Percentiles rank a stretch among this genome's conserved stretches.
phyloP scores from a whole-genome alignment of 2,329 filamentous ascomycete genomes.

The Gaeumannomyces sp. region DNA sequence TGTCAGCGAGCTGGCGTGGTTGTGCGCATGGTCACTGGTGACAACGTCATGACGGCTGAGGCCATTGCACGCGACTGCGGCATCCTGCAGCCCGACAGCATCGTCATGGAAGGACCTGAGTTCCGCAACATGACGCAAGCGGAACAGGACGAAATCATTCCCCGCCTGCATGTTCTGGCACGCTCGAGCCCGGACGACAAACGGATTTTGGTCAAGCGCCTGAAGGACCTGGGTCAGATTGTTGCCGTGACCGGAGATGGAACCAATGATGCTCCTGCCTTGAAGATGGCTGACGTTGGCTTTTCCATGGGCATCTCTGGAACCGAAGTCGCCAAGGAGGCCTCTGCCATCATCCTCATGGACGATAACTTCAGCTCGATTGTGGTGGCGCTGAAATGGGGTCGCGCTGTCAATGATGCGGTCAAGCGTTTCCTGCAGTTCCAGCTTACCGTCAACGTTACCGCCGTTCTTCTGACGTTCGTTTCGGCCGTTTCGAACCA shows the following conservation, averaged over 20 bases:
- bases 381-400: constrained; percentile 77
- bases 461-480: constrained; percentile 81
- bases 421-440: constrained; percentile 70
- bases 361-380: constrained; percentile 83
- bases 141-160: constrained; percentile 62
- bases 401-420: constrained; percentile 68
- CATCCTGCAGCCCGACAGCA: constrained; percentile 56
- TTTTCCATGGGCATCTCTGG: constrained; percentile 83
- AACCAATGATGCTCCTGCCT: constrained; percentile 75
- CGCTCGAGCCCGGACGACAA: constrained; percentile 74
- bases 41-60: constrained; percentile 73
- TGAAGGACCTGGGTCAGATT: constrained; percentile 70
- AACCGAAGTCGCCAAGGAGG: constrained; percentile 79
- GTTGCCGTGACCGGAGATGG: constrained; percentile 80
- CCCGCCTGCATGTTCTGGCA: constrained; percentile 64
- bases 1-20: constrained; percentile 73
- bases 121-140: constrained; percentile 65
- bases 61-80: constrained; percentile 78
- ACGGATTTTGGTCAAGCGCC: constrained; percentile 62
- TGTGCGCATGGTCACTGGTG: constrained; percentile 80
- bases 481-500: constrained; percentile 72
- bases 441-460: constrained; percentile 85
- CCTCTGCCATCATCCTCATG: constrained; percentile 80
- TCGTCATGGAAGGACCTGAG: constrained; percentile 72
- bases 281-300: constrained; percentile 75